Conservation (phyloP, 495 filamentous ascomycete species). For the Lophiostoma macrostomum region DNA sequence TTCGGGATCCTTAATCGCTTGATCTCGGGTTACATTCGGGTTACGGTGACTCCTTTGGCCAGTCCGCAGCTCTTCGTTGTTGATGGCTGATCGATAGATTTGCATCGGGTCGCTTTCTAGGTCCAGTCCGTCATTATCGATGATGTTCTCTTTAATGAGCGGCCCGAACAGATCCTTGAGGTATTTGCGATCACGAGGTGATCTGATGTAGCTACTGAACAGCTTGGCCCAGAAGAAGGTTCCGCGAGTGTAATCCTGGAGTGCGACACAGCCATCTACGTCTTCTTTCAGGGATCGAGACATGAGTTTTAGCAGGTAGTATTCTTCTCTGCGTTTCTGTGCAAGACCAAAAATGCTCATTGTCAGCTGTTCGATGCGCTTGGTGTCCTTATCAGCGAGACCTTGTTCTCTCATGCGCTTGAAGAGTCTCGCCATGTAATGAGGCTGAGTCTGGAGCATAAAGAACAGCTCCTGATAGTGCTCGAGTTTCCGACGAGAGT, state of each 20-base stretch:
- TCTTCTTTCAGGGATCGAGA: conserved; percentile 80
- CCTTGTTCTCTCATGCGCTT: conserved; percentile 77
- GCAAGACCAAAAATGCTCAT: conserved; percentile 98
- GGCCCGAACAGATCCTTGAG: conserved; percentile 79
- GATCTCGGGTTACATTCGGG: conserved; percentile 79
- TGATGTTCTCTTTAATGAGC: conserved; percentile 79
- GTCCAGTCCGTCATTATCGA: conserved; percentile 86
- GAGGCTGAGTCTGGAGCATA: conserved; percentile 92
- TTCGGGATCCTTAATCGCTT: conserved; percentile 90
- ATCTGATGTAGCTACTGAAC: conserved; percentile 82
- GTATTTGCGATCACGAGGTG: conserved; percentile 88
- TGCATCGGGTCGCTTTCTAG: conserved; percentile 97
- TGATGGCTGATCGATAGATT: conserved; percentile 91
- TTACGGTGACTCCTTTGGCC: conserved; percentile 75
- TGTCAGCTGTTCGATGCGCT: conserved; percentile 85
- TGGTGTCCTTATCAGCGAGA: conserved; percentile 86
- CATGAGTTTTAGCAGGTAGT: conserved; percentile 90
- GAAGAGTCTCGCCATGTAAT: conserved; percentile 89
- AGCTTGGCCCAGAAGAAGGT: conserved; percentile 93
- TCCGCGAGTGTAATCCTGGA: conserved; percentile 83
- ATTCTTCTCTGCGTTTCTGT: conserved; percentile 94
- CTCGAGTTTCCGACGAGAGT: conserved; percentile 87
- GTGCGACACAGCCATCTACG: conserved; percentile 65
- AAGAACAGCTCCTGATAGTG: conserved; percentile 98
- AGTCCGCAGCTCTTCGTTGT: conserved; percentile 93